These are phyloP conservation scores for Pogostemon cablin DNA, from an alignment of 257 asterid species.

Conservation along the genomic window DNA sequence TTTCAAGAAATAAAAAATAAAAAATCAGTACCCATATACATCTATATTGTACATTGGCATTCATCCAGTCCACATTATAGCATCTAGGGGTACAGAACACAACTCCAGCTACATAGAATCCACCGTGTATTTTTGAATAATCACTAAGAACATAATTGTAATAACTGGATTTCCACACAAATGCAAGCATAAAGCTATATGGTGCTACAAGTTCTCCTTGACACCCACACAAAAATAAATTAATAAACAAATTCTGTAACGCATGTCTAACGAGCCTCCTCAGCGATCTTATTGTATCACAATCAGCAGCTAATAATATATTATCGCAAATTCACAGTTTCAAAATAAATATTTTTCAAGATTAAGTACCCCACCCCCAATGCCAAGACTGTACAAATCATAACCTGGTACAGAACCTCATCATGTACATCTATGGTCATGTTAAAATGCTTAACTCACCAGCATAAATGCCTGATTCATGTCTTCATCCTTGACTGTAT, in stretches of 20 bases:
- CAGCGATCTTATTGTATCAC: constrained; percentile 20
- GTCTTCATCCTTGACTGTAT: constrained; percentile 69
- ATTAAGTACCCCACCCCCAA: neutral
- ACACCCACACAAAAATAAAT: neutral
- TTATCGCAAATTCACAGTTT: constrained; percentile 12
- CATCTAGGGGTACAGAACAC: constrained; percentile 18
- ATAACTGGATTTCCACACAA: constrained; percentile 14
- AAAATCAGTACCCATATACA: neutral
- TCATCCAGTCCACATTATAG: constrained; percentile 16
- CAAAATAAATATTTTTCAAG: neutral
- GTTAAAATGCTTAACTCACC: constrained; percentile 45
- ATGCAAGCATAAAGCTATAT: constrained; percentile 12
- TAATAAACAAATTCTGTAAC: neutral
- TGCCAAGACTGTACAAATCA: constrained; percentile 8
- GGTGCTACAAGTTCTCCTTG: neutral
- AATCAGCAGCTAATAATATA: constrained; percentile 21
- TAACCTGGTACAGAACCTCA: neutral
- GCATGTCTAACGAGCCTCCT: constrained; percentile 17
- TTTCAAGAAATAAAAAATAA: too few species aligned
- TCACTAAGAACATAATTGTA: constrained; percentile 6
- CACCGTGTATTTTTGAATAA: neutral
- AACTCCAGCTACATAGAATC: constrained; percentile 15
- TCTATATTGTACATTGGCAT: constrained; percentile 1
- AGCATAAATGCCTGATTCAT: constrained; percentile 62
- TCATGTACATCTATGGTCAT: neutral